Evolutionary conservation across 169 alveolate genomes (phyloP).

Genomic region (Sarcocystis neurona): DNA sequence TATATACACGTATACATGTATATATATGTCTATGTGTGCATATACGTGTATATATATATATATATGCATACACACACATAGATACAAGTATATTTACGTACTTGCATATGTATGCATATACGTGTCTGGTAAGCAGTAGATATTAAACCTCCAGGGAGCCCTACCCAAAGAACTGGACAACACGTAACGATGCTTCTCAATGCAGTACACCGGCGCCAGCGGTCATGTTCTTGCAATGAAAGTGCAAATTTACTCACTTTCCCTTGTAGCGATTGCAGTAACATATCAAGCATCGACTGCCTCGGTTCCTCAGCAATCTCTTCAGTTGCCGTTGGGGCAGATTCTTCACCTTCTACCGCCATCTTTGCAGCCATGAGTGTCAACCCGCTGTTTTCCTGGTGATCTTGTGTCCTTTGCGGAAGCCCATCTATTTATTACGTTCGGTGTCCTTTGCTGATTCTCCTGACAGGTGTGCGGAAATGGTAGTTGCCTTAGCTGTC

Average conservation of each 20-base stretch:
- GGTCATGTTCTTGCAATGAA: neutral
- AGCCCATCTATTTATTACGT: neutral
- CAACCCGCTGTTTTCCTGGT: neutral
- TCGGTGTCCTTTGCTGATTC: neutral
- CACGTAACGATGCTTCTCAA: neutral
- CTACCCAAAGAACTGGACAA: neutral
- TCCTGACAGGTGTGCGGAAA: neutral
- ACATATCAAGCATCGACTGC: conserved; percentile 5
- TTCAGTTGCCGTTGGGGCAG: neutral
- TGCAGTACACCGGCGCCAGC: neutral
- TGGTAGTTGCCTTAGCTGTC: neutral
- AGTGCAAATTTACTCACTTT: neutral
- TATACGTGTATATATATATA: neutral
- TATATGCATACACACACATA: neutral
- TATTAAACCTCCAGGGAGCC: neutral
- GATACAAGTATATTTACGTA: neutral
- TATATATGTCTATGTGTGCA: neutral
- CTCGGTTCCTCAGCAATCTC: neutral
- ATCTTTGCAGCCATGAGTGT: neutral
- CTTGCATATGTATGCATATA: neutral
- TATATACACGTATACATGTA: neutral
- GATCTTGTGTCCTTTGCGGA: neutral
- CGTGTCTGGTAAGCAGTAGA: neutral
- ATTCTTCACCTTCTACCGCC: neutral
- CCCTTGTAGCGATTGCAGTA: neutral